Evolutionary conservation across 2,329 filamentous ascomycete genomes (phyloP).

Genomic region (Ilyonectria mors-panacis): DNA sequence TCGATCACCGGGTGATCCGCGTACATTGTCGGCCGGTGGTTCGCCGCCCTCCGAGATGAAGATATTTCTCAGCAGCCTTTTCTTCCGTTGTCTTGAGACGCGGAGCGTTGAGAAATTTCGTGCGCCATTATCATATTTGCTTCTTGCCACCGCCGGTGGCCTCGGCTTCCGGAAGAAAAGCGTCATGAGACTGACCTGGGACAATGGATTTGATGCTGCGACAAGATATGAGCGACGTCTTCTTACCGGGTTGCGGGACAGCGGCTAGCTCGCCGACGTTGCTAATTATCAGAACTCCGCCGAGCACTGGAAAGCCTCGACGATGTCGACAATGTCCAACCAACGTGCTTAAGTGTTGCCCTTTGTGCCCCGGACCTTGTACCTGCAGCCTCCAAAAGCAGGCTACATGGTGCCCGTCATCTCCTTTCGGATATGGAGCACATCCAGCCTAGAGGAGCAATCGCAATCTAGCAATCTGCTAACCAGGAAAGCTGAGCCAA

Average conservation of each 20-base stretch:
- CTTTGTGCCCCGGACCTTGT: conserved; percentile 14
- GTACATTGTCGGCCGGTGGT: neutral
- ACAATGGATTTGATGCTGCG: neutral
- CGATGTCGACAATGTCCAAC: neutral
- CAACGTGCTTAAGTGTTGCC: neutral
- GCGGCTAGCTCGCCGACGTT: neutral
- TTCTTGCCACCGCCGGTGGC: neutral
- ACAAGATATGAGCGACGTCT: neutral
- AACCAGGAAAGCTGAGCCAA: neutral
- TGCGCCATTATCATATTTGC: neutral
- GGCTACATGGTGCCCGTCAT: neutral
- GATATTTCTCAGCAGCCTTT: no score
- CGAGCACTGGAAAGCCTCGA: neutral
- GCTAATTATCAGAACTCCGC: neutral
- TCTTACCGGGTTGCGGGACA: neutral
- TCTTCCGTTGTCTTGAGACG: neutral
- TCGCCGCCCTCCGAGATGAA: neutral
- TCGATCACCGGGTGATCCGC: conserved; percentile 10
- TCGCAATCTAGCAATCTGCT: neutral
- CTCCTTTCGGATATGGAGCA: conserved; percentile 11
- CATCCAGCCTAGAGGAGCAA: conserved; percentile 1
- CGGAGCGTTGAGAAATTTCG: neutral
- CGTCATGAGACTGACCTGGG: neutral
- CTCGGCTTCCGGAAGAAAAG: neutral
- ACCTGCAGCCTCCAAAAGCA: conserved; percentile 12